Evolutionary conservation across 2,329 filamentous ascomycete genomes (phyloP).

Genomic region (Teratosphaeria pseudoeucalypti): DNA sequence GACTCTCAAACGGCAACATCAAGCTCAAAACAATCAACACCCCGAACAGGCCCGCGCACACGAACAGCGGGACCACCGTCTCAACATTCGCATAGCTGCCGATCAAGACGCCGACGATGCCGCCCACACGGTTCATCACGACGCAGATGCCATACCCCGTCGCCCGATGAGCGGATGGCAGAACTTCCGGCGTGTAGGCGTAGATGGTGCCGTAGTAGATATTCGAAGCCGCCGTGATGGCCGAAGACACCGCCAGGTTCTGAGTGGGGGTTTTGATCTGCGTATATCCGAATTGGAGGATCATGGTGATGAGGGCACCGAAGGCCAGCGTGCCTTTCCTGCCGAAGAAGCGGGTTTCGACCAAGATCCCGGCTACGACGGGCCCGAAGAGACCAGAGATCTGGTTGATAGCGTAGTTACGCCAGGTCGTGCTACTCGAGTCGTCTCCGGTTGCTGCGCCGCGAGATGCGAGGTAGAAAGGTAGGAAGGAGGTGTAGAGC

Average conservation of each 20-base stretch:
- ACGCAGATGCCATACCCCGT: constrained; percentile 18
- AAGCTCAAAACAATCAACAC: constrained; percentile 16
- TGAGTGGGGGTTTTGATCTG: constrained; percentile 17
- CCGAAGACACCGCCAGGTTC: constrained; percentile 15
- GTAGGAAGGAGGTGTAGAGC: constrained; percentile 63
- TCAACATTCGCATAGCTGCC: constrained; percentile 18
- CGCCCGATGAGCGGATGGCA: constrained; percentile 15
- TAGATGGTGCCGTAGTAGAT: constrained; percentile 19
- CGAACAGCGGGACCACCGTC: constrained; percentile 18
- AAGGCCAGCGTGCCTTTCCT: constrained; percentile 15
- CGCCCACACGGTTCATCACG: constrained; percentile 17
- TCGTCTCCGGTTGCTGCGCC: constrained; percentile 43
- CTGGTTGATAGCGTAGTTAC: background rate
- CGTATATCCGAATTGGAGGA: constrained; percentile 17
- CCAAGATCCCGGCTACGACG: constrained; percentile 2
- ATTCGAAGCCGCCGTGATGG: constrained; percentile 13
- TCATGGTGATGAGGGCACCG: constrained; percentile 14
- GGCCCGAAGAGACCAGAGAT: background rate
- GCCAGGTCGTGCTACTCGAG: background rate
- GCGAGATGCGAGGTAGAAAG: constrained; percentile 49
- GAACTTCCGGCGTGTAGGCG: constrained; percentile 16
- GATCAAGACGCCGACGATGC: constrained; percentile 17
- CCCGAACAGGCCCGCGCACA: constrained; percentile 19
- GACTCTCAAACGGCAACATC: constrained; percentile 17
- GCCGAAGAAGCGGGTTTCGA: constrained; percentile 15